Evolutionary conservation across 2,329 filamentous ascomycete species (phyloP).

Genomic region (Salinomyces thailandicus): DNA sequence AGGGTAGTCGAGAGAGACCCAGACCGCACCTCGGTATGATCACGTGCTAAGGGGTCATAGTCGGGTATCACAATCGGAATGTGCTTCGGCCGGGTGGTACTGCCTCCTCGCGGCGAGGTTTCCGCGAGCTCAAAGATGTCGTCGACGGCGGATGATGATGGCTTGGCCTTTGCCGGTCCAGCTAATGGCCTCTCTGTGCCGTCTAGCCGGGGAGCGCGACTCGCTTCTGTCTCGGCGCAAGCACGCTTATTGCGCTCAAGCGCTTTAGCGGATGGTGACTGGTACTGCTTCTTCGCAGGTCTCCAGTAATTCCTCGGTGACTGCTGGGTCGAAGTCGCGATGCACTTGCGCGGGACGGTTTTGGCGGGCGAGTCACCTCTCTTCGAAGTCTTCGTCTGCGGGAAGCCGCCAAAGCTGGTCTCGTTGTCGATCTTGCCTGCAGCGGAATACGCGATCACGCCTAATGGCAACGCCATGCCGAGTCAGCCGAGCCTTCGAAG

Average conservation of each 20-base stretch:
- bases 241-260: constrained; percentile 8
- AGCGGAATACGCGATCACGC: constrained; percentile 2
- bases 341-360: constrained; percentile 1
- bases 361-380: constrained; percentile 1
- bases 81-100: constrained; percentile 29
- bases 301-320: no score
- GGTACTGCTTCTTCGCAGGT: constrained; percentile 11
- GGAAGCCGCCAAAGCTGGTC: constrained; percentile 1
- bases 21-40: constrained; percentile 6
- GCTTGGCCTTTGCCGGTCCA: background rate
- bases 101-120: constrained; percentile 11
- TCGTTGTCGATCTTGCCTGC: background rate
- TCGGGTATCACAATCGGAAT: constrained; percentile 35
- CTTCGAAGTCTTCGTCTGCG: background rate
- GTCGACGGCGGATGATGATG: constrained; percentile 3
- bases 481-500: no score
- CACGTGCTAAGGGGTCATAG: constrained; percentile 25
- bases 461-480: constrained; percentile 14
- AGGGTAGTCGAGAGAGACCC: constrained; percentile 9
- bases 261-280: constrained; percentile 10
- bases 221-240: constrained; percentile 1
- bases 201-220: background rate
- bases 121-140: constrained; percentile 11
- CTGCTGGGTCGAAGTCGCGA: background rate
- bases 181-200: background rate